Evolutionary conservation across 192 early-diverging fungal species (phyloP).

Genomic region (Backusella macrospora): DNA sequence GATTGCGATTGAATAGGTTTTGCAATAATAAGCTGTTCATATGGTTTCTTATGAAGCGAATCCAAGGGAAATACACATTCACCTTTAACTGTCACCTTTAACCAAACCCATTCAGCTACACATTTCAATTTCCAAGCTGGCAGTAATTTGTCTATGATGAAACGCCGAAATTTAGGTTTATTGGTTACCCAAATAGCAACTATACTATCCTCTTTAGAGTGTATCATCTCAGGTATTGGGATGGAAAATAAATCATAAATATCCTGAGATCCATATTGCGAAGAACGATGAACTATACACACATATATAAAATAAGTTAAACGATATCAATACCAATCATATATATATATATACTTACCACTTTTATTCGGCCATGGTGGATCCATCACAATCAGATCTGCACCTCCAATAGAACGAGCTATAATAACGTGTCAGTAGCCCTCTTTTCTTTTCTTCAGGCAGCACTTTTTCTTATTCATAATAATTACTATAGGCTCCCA

Average conservation of each 20-base stretch:
- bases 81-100: conserved; percentile 58
- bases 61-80: conserved; percentile 47
- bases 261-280: conserved; percentile 60
- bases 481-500: conserved; percentile 16
- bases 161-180: conserved; percentile 57
- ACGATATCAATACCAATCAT: too few species aligned
- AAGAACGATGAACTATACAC: conserved; percentile 47
- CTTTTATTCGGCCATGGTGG: conserved; percentile 75
- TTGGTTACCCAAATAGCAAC: conserved; percentile 78
- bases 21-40: conserved; percentile 64
- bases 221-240: conserved; percentile 52
- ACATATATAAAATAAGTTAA: conserved; percentile 1
- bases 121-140: conserved; percentile 59
- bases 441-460: not conserved
- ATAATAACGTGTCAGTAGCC: not conserved
- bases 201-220: conserved; percentile 24
- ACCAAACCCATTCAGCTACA: conserved; percentile 65
- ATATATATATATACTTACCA: conserved; percentile 29
- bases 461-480: not conserved
- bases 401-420: conserved; percentile 39
- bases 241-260: conserved; percentile 68
- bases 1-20: not conserved
- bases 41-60: conserved; percentile 62
- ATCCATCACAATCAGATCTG: conserved; percentile 59
- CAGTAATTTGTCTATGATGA: conserved; percentile 69